phyloP scores from a whole-genome alignment of 1,284 basidiomycete species.

The Melanopsichium pennsylvanicum region DNA sequence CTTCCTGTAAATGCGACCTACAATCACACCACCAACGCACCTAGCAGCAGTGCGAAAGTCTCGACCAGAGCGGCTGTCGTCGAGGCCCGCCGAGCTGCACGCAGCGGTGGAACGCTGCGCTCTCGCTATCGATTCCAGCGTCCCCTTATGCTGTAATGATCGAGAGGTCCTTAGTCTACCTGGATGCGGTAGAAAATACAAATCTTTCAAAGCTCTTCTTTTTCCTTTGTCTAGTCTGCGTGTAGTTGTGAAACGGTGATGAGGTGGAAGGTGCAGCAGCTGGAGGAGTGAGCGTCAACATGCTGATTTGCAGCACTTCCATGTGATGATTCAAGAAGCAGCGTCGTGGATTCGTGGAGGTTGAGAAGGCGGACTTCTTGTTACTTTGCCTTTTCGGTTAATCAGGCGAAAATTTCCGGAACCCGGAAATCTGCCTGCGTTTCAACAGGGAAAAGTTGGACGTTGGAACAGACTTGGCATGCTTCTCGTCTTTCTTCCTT shows the following conservation, averaged over 20 bases:
- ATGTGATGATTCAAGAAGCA: no score
- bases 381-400: no score
- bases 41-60: slow-evolving; percentile 10
- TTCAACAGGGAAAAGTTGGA: slow-evolving; percentile 8
- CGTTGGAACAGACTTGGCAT: neutral
- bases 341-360: neutral
- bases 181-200: no score
- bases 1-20: slow-evolving; percentile 31
- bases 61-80: neutral
- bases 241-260: no score
- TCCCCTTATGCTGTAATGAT: slow-evolving; percentile 10
- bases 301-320: no score
- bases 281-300: no score
- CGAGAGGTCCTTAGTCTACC: no score
- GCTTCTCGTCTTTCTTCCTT: neutral
- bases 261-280: no score
- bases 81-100: neutral
- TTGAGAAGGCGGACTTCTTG: no score
- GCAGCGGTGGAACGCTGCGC: slow-evolving; percentile 21
- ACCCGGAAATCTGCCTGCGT: neutral
- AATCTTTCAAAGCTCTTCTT: no score
- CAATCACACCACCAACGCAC: slow-evolving; percentile 34
- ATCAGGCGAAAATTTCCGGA: slow-evolving; percentile 6
- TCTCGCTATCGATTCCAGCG: slow-evolving; percentile 26
- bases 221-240: no score